These are phyloP conservation scores for Penicillium atrosanguineum DNA, from an alignment of 495 filamentous ascomycete genomes.

Conservation along the genomic window DNA sequence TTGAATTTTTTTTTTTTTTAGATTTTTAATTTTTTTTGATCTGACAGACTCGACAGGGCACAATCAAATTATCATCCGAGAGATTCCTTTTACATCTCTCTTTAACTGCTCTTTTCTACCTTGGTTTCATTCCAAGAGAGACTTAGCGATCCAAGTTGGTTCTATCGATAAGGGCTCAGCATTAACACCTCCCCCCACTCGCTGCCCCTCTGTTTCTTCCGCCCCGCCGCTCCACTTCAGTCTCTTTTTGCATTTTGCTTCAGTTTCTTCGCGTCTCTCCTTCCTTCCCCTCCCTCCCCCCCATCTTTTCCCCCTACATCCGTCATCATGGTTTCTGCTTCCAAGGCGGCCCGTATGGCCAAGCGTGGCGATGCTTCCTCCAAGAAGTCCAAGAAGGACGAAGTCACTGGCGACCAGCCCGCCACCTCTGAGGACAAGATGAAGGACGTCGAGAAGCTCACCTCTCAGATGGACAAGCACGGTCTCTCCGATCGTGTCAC, in stretches of 20 bases:
- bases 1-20: no score
- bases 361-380: conserved; percentile 77
- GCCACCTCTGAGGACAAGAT: conserved; percentile 69
- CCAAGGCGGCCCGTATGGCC: conserved; percentile 95
- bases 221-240: conserved; percentile 43
- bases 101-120: not conserved
- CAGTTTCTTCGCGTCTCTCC: conserved; percentile 28
- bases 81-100: not conserved
- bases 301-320: conserved; percentile 4
- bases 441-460: conserved; percentile 77
- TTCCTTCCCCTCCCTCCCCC: conserved; percentile 2
- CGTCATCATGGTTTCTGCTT: conserved; percentile 73
- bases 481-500: conserved; percentile 97
- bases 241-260: conserved; percentile 39
- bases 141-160: conserved; percentile 15
- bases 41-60: not conserved
- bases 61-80: not conserved
- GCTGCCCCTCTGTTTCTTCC: conserved; percentile 35
- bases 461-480: conserved; percentile 89
- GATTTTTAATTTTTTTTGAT: conserved; percentile 5
- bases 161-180: conserved; percentile 47
- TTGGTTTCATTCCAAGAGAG: not conserved
- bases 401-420: conserved; percentile 60
- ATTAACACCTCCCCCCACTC: conserved; percentile 28
- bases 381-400: conserved; percentile 70